Conservation (phyloP, 257 asterid species). For the Fraxinus anomala region DNA sequence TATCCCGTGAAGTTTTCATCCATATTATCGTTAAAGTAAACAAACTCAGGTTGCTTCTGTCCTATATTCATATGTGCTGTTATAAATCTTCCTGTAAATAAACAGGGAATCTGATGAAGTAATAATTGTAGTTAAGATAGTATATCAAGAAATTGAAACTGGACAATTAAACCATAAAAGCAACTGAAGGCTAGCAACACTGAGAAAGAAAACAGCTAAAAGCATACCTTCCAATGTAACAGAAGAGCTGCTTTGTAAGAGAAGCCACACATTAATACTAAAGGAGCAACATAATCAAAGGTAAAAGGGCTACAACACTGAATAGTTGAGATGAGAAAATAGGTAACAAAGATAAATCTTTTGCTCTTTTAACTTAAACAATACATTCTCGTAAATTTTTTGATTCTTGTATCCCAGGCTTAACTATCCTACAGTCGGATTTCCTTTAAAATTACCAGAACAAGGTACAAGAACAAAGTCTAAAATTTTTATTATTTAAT, state of each 20-base stretch:
- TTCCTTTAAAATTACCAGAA: not conserved
- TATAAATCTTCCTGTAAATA: not conserved
- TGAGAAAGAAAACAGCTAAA: not conserved
- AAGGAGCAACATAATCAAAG: not conserved
- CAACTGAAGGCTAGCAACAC: not conserved
- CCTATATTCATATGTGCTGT: not conserved
- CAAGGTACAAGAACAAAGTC: not conserved
- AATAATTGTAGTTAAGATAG: not conserved
- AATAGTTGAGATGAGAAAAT: not conserved
- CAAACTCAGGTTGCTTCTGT: not conserved
- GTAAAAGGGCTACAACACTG: not conserved
- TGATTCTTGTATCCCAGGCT: not conserved
- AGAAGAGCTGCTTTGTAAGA: not conserved
- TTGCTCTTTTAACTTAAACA: not conserved
- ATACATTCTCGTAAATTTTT: not conserved
- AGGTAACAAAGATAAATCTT: not conserved
- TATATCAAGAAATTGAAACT: not conserved
- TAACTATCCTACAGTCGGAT: not conserved
- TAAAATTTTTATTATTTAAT: not conserved
- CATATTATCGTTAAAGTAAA: not conserved
- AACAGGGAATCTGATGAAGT: not conserved
- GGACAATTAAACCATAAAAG: not conserved
- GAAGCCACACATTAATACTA: not conserved
- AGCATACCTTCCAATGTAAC: not conserved
- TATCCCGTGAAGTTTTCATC: not conserved